Evolutionary conservation across 2,329 filamentous ascomycete genomes (phyloP).

Genomic region (Elsinoe australis): DNA sequence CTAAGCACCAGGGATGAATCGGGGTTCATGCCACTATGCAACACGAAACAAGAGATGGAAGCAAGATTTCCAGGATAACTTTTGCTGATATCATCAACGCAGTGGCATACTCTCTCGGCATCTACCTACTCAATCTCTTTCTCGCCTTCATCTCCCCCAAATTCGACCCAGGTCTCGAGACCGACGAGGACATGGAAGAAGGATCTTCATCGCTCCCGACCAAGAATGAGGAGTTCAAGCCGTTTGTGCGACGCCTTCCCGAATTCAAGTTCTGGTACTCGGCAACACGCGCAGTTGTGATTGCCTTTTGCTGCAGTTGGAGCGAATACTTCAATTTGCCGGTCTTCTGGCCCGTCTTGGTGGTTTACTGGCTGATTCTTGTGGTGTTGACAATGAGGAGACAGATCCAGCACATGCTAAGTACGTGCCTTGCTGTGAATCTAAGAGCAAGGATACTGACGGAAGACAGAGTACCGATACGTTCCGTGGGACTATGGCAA

Average conservation of each 20-base stretch:
- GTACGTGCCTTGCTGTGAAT: constrained; percentile 59
- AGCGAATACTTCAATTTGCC: constrained; percentile 92
- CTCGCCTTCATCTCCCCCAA: constrained; percentile 97
- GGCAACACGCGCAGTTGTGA: constrained; percentile 75
- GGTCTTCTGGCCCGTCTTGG: constrained; percentile 97
- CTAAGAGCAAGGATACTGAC: background rate
- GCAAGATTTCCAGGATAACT: background rate
- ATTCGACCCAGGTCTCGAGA: constrained; percentile 93
- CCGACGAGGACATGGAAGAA: constrained; percentile 95
- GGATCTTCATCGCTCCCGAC: constrained; percentile 78
- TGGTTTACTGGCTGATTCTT: constrained; percentile 97
- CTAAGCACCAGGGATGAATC: too few species aligned
- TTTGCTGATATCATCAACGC: constrained; percentile 9
- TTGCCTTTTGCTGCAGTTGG: constrained; percentile 84
- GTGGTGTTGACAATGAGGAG: constrained; percentile 96
- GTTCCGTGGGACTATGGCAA: constrained; percentile 36
- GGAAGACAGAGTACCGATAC: constrained; percentile 25
- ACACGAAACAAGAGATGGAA: background rate
- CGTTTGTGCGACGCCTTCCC: constrained; percentile 89
- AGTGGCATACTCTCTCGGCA: constrained; percentile 93
- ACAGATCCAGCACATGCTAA: constrained; percentile 99
- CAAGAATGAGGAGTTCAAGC: constrained; percentile 96
- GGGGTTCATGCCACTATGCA: too few species aligned
- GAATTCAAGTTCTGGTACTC: constrained; percentile 99
- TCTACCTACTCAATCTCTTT: constrained; percentile 98